Percentiles rank a stretch among this genome's conserved stretches.
phyloP scores from a whole-genome alignment of 352 stramenopile genomes.

The Globisporangium abappressorium region DNA sequence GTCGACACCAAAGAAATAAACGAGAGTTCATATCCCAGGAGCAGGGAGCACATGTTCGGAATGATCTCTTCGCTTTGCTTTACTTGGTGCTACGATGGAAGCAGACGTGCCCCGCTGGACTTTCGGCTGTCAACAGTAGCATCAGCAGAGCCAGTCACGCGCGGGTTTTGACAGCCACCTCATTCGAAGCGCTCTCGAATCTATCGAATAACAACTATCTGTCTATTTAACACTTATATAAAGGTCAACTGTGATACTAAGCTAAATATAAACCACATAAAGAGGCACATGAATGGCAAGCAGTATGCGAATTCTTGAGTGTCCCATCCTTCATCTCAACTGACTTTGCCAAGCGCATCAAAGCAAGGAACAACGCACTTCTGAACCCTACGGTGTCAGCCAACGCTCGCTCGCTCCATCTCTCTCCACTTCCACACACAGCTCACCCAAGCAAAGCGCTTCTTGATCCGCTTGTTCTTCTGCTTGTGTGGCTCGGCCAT shows the following conservation, averaged over 20 bases:
- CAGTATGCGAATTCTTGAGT: background rate
- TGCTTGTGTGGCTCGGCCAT: background rate
- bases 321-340: background rate
- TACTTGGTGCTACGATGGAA: background rate
- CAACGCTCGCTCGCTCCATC: background rate
- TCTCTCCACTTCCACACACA: background rate
- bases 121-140: background rate
- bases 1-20: background rate
- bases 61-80: background rate
- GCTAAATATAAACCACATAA: background rate
- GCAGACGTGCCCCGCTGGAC: background rate
- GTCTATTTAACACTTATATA: background rate
- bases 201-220: background rate
- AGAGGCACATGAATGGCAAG: background rate
- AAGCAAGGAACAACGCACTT: background rate
- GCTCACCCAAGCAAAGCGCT: background rate
- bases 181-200: constrained; percentile 1
- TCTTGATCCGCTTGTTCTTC: background rate
- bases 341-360: background rate
- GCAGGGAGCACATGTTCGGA: background rate
- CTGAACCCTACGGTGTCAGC: background rate
- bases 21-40: background rate
- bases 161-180: background rate
- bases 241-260: background rate
- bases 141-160: background rate